Base-by-base conservation (phyloP, 768 basidiomycete genomes). In the Collybia mongolica region DNA sequence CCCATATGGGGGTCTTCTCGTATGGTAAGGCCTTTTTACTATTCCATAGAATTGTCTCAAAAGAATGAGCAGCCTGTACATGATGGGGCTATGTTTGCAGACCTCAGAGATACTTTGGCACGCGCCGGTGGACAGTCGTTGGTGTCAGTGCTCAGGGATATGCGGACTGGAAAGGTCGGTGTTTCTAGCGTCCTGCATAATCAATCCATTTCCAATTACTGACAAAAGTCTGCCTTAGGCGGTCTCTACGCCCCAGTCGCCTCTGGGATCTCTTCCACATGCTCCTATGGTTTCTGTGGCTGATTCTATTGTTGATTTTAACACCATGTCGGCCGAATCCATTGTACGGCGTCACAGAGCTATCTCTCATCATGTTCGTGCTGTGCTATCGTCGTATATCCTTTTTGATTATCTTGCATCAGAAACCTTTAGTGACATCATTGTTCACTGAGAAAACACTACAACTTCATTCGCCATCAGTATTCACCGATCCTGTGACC, bases 91-190 rank as follows among this genome's bases (percentile, higher is more conserved):
- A 75, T 75, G 17, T 95, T 88, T 66, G 53, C 65, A 2, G 60
- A 68, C 0, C 64, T 95, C 51, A 72, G 88, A 2, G 77, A 83
- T 17, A 59, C 55, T 0, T 74, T 96, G 14, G 91, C 84, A 0
- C 59, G 63, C 1, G 66, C 70, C 24, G 93, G 92, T 0, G 93
- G 90, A 0, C 68, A 75, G 28, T 68, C 93, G 2, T 72, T 97
- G 17, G 88, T 93, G 2, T 70, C 81, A 2, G 80, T 88, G 14
- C 66, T 96, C 11, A 76, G 88, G 37, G 73, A 80, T 24, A 82
- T 93, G 70, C 65, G 81, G 17, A 58, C 62, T 1, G 84, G 81
- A 42, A 80, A 62, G 52, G 88, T 86, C 55, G 48, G 72, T 49
- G 26, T 50, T 45, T 4, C 5, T 0, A 9, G 12, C 22, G 3